Percentiles rank a stretch among this genome's conserved stretches.
These are phyloP conservation scores for Golubevia sp. DNA, from an alignment of 1,284 basidiomycete species.

Conservation along the genomic window DNA sequence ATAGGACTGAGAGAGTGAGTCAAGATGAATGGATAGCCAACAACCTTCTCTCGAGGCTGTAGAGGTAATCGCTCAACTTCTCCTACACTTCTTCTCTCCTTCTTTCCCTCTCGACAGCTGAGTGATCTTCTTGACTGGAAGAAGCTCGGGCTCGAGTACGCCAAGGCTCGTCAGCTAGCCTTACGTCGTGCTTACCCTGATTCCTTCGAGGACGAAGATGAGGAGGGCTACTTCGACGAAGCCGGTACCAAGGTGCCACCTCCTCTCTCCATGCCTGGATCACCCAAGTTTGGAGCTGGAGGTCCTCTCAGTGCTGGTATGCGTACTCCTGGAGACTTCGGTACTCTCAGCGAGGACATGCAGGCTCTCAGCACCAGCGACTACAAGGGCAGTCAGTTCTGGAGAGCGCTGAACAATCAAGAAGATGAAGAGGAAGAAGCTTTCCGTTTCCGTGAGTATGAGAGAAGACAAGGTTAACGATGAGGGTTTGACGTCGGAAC, in stretches of 20 bases:
- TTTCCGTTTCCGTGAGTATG: constrained; percentile 50
- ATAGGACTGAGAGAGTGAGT: constrained; percentile 76
- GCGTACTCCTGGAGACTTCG: constrained; percentile 49
- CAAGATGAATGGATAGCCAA: too few relatives aligned
- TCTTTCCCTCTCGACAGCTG: too few relatives aligned
- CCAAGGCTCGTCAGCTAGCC: constrained; percentile 83
- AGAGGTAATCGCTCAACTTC: neutral
- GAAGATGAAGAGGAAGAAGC: constrained; percentile 38
- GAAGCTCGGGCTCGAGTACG: constrained; percentile 93
- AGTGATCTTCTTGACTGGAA: constrained; percentile 93
- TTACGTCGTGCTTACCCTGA: constrained; percentile 93
- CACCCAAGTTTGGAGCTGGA: constrained; percentile 70
- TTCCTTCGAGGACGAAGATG: constrained; percentile 73
- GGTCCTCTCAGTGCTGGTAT: constrained; percentile 14
- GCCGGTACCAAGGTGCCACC: constrained; percentile 71
- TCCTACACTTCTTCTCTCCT: neutral
- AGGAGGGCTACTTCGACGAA: constrained; percentile 68
- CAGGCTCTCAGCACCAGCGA: constrained; percentile 48
- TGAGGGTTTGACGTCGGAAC: too few relatives aligned
- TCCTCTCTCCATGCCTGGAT: constrained; percentile 81
- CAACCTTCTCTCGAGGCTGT: neutral
- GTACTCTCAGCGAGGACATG: constrained; percentile 48
- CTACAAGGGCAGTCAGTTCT: constrained; percentile 45
- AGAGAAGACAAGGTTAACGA: too few relatives aligned
- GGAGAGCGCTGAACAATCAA: constrained; percentile 44